These are phyloP conservation scores for Leishmania major DNA, from an alignment of 208 protist species.

Conservation along the genomic window DNA sequence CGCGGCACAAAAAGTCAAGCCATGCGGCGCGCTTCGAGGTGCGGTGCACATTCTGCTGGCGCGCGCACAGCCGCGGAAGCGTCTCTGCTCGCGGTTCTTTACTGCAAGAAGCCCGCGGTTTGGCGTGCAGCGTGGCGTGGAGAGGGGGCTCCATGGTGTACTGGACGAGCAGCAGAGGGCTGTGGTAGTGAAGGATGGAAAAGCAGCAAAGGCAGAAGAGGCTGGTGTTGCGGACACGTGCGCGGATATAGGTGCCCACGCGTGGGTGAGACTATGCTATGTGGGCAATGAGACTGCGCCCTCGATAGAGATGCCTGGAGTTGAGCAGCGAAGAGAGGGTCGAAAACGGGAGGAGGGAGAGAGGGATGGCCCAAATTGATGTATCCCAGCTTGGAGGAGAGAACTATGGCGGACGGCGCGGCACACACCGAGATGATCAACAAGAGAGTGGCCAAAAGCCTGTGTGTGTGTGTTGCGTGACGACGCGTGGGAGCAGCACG, in stretches of 20 bases:
- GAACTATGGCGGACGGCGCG: neutral
- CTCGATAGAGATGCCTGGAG: neutral
- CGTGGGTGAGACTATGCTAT: neutral
- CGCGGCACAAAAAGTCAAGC: slow-evolving; percentile 4
- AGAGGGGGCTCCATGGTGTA: neutral
- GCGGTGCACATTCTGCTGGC: neutral
- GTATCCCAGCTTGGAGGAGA: neutral
- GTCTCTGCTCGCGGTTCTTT: neutral
- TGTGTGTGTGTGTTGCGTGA: neutral
- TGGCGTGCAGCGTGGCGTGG: neutral
- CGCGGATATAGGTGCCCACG: neutral
- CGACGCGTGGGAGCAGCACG: neutral
- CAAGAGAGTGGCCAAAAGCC: neutral
- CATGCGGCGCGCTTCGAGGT: neutral
- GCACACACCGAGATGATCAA: neutral
- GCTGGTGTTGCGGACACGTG: neutral
- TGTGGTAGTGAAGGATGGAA: neutral
- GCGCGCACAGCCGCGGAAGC: neutral
- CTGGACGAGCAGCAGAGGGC: neutral
- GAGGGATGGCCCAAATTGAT: neutral
- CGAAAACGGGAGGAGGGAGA: neutral
- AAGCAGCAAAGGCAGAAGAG: neutral
- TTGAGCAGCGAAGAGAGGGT: neutral
- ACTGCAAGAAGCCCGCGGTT: neutral
- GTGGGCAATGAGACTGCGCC: neutral